Evolutionary conservation across 2,329 filamentous ascomycete species (phyloP), one percentile per base, ranked within the genome.

Genomic region (Ascocoryne sarcoides): DNA sequence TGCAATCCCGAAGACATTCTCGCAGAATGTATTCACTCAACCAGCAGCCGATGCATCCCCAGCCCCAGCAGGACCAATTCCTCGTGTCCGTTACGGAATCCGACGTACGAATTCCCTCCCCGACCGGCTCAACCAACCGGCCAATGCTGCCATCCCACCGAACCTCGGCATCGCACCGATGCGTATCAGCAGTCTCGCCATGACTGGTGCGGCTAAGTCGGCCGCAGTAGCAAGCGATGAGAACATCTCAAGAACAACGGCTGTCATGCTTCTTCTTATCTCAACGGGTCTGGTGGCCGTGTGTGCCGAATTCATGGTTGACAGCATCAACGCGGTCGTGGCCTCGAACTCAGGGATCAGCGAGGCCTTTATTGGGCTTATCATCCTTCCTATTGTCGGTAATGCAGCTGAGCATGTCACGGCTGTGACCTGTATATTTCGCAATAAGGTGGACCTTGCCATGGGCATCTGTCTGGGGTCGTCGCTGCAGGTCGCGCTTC

Each of bases 381-480:
- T 85, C 50, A 75, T 85, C 45, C 66, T 85, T 2, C 81, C 81
- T 7, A 82, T 85, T 42, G 79, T 84, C 10, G 81, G 81, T 39
- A 85, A 85, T 49, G 80, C 81, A 0, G 80, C 80, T 1, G 81
- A 85, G 61, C 80, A 84, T 58, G 76, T 83, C 10, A 84, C 81
- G 3, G 79, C 81, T 3, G 72, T 84, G 16, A 79, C 75, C 4
- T 80, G 84, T 5, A 81, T 80, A 0, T 73, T 76, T 61, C 82
- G 82, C 64, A 84, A 84, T 62, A 83, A 85, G 65, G 83, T 84
- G 77, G 80, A 84, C 59, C 63, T 85, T 26, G 79, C 81, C 1
- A 84, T 85, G 40, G 79, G 79, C 47, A 80, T 85, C 16, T 79
- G 80, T 4, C 71, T 85, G 5, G 81, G 81, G 41, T 79, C 73